Evolutionary conservation across 352 stramenopile genomes (phyloP), one percentile per base, ranked within the genome.

Genomic region (Phytophthora megakarya): DNA sequence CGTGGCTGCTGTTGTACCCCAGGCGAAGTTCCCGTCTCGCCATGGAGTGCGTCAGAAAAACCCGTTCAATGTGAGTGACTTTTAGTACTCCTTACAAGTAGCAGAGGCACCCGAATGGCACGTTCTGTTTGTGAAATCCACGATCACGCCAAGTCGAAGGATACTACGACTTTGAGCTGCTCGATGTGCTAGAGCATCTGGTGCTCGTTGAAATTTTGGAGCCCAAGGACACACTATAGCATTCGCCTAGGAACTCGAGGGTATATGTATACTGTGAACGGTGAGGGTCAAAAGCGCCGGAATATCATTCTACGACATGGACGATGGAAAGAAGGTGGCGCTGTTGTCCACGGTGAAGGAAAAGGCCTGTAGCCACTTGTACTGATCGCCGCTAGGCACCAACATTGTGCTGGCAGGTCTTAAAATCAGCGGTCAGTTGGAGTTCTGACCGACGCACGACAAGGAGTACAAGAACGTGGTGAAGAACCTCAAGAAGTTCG

Each of bases 111-210:
- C 86, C 97, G 65, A 92, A 98, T 60, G 98, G 98, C 58, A 93
- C 97, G 40, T 98, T 95, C 55, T 98, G 40, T 96, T 88, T 54
- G 92, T 95, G 25, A 93, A 95, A 68, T 88, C 95, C 19, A 95
- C 85, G 82, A 86, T 35, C 85, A 94, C 77, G 92, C 84, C 67
- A 96, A 94, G 81, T 92, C 82, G 5, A 99, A 99, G 82, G 99
- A 99, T 85, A 99, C 97, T 30, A 83, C 98, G 44, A 99, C 73
- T 97, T 99, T 72, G 97, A 99, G 76, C 79, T 99, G 40, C 99
- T 99, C 83, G 86, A 96, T 52, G 80, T 99, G 39, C 92, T 90
- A 44, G 95, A 99, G 67, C 51, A 86, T 26, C 93, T 97, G 49
- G 90, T 99, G 64, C 97, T 97, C 0, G 96, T 99, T 3, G 97